Conservation (phyloP, 2,329 filamentous ascomycete species). For the Tolypocladium amazonense region DNA sequence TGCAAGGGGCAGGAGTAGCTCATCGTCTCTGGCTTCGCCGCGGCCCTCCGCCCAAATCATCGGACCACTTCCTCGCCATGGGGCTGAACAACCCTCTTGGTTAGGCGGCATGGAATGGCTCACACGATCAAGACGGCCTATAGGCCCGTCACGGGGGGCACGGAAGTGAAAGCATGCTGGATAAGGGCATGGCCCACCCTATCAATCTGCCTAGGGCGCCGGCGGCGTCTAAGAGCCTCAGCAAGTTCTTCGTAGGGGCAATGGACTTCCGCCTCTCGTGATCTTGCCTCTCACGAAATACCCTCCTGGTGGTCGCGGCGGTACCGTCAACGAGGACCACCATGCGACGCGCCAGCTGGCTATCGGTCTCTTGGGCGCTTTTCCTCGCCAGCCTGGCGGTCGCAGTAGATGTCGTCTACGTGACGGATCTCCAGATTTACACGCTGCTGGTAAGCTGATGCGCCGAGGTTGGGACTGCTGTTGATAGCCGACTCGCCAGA, state of each 20-base stretch:
- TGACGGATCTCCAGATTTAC: conserved; percentile 33
- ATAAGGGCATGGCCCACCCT: not conserved
- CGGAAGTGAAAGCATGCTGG: not conserved
- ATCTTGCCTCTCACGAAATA: not conserved
- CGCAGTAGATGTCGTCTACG: conserved; percentile 23
- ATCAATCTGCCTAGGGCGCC: not conserved
- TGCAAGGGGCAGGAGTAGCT: not conserved
- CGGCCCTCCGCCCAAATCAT: not conserved
- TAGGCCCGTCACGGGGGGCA: not conserved
- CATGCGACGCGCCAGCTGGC: not conserved
- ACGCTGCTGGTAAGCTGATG: conserved; percentile 23
- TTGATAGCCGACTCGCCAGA: not conserved
- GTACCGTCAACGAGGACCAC: not conserved
- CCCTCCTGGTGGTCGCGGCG: not conserved
- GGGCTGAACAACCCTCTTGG: not conserved
- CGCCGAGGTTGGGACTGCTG: not conserved
- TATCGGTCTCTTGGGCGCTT: not conserved
- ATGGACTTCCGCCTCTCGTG: not conserved
- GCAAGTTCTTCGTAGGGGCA: not conserved
- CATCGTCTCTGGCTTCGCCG: not conserved
- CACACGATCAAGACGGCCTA: not conserved
- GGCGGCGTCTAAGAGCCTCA: not conserved
- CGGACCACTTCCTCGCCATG: not conserved
- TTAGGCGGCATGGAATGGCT: not conserved
- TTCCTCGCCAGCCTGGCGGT: conserved; percentile 1